Conservation (phyloP, 2,329 filamentous ascomycete genomes). For the Cytospora leucostoma region DNA sequence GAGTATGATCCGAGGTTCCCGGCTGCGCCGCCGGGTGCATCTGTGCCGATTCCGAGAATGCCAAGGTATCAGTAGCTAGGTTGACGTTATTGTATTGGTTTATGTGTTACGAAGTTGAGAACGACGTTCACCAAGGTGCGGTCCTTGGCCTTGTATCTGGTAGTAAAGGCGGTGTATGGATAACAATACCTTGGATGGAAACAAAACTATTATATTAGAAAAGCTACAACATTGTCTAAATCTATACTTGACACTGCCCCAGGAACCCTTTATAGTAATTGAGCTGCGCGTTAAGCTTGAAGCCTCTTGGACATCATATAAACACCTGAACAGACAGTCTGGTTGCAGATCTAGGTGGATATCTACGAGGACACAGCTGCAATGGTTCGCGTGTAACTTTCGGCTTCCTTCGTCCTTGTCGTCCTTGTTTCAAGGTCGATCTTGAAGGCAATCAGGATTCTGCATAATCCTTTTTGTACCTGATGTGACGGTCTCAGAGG, state of each 20-base stretch:
- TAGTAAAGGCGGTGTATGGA: neutral
- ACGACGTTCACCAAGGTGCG: neutral
- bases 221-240: neutral
- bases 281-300: neutral
- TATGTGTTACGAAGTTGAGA: neutral
- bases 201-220: neutral
- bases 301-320: neutral
- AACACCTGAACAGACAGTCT: neutral
- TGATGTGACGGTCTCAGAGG: too few species aligned
- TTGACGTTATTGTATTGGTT: neutral
- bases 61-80: constrained; percentile 21
- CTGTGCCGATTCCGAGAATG: constrained; percentile 11
- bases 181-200: neutral
- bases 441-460: too few species aligned
- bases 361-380: neutral
- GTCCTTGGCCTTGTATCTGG: neutral
- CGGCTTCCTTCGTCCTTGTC: too few species aligned
- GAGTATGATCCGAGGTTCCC: constrained; percentile 50
- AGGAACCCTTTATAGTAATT: neutral
- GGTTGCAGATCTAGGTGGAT: neutral
- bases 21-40: constrained; percentile 32
- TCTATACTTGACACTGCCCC: neutral
- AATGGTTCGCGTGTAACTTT: neutral
- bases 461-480: too few species aligned
- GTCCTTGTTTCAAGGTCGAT: too few species aligned